A percentile compares a stretch with the other conserved stretches of the same genome.
Evolutionary conservation across 2,329 filamentous ascomycete genomes (phyloP).

Genomic region (Cryoendolithus antarcticus): DNA sequence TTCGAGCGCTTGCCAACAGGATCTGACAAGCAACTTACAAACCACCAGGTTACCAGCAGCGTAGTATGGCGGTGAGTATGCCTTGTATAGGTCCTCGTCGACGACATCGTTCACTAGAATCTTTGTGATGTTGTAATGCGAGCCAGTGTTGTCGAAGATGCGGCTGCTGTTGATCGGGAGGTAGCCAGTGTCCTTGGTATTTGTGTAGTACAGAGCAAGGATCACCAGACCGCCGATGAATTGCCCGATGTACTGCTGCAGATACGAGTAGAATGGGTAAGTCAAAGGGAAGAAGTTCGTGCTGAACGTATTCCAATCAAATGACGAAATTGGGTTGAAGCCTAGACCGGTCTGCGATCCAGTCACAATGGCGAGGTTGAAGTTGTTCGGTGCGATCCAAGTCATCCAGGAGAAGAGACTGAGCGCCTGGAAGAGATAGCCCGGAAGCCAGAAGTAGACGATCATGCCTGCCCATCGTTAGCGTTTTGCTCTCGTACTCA

Average conservation of each 20-base stretch:
- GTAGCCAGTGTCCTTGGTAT: constrained; percentile 67
- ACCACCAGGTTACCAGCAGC: constrained; percentile 5
- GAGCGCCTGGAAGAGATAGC: too few relatives aligned
- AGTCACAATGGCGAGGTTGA: too few relatives aligned
- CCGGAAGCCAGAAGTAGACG: too few relatives aligned
- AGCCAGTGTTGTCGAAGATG: constrained; percentile 72
- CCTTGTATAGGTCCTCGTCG: constrained; percentile 59
- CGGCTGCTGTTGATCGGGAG: constrained; percentile 73
- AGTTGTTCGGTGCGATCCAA: too few relatives aligned
- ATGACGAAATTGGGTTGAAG: constrained; percentile 44
- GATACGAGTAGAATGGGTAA: constrained; percentile 53
- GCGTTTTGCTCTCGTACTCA: too few relatives aligned
- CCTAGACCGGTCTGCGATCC: constrained; percentile 4
- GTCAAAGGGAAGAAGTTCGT: constrained; percentile 20
- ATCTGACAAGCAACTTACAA: neutral
- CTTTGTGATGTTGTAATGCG: constrained; percentile 65
- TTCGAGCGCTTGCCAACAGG: too few relatives aligned
- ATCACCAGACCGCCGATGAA: constrained; percentile 14
- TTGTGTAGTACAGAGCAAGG: constrained; percentile 44
- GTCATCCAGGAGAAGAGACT: too few relatives aligned
- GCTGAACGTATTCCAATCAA: constrained; percentile 67
- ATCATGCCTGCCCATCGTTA: too few relatives aligned
- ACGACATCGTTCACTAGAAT: constrained; percentile 72
- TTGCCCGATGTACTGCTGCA: constrained; percentile 57
- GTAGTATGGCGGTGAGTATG: constrained; percentile 57